Conservation (phyloP, 306 rosid genomes). For the Rosa multiflora region DNA sequence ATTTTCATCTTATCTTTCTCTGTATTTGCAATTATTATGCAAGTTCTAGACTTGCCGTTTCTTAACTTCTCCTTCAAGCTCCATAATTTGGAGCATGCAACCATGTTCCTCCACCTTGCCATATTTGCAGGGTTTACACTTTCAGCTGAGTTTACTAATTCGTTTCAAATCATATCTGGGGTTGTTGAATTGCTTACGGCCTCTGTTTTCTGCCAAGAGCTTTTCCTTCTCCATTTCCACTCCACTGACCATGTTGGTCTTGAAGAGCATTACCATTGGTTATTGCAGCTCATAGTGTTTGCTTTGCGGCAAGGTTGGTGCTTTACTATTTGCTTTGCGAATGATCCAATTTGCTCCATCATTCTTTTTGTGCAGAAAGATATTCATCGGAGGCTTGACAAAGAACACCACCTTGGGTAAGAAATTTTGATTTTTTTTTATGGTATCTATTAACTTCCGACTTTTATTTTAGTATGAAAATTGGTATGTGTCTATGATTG, state of each 20-base stretch:
- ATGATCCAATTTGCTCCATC: too few relatives aligned
- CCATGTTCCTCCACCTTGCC: slow-evolving; percentile 87
- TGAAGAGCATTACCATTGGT: slow-evolving; percentile 93
- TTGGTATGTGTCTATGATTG: too few relatives aligned
- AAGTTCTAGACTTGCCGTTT: slow-evolving; percentile 62
- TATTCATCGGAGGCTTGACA: too few relatives aligned
- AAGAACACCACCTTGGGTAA: too few relatives aligned
- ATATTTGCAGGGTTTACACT: slow-evolving; percentile 73
- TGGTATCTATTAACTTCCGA: too few relatives aligned
- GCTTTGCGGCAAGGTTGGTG: slow-evolving; percentile 12
- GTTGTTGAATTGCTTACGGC: slow-evolving; percentile 61
- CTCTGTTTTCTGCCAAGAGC: slow-evolving; percentile 80
- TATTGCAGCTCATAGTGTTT: slow-evolving; percentile 72
- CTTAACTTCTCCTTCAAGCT: slow-evolving; percentile 58
- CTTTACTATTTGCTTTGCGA: too few relatives aligned
- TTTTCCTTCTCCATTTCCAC: slow-evolving; percentile 85
- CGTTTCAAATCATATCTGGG: slow-evolving; percentile 41
- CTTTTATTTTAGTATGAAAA: too few relatives aligned
- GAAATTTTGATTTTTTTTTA: too few relatives aligned
- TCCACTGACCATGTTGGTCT: slow-evolving; percentile 87
- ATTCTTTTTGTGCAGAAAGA: too few relatives aligned
- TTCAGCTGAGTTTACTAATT: slow-evolving; percentile 54
- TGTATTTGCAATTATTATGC: slow-evolving; percentile 53
- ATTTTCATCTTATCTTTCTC: slow-evolving; percentile 63
- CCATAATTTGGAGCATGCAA: slow-evolving; percentile 80